Evolutionary conservation across 2,329 filamentous ascomycete species (phyloP).

Genomic region (Pseudogymnoascus destructans): DNA sequence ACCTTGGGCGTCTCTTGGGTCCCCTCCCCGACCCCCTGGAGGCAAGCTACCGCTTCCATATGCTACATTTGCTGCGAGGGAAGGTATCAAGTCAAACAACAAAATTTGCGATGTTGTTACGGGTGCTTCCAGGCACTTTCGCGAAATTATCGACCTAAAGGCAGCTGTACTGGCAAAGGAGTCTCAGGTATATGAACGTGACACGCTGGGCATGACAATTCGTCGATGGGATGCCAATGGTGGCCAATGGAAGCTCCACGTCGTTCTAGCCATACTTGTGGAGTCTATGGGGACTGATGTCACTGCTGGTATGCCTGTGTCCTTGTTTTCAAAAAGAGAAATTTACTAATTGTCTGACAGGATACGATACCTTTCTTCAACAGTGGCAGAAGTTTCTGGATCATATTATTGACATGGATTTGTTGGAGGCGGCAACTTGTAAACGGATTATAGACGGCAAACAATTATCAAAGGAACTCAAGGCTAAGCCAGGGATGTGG

Average conservation of each 20-base stretch:
- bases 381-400: conserved; percentile 44
- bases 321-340: conserved; percentile 5
- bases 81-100: conserved; percentile 70
- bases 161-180: conserved; percentile 35
- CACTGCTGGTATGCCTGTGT: conserved; percentile 27
- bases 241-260: conserved; percentile 57
- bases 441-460: conserved; percentile 63
- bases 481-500: conserved; percentile 65
- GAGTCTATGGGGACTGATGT: conserved; percentile 40
- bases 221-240: conserved; percentile 52
- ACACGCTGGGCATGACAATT: conserved; percentile 61
- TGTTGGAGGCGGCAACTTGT: conserved; percentile 44
- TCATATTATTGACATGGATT: conserved; percentile 39
- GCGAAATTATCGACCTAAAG: conserved; percentile 52
- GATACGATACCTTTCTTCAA: conserved; percentile 29
- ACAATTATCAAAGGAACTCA: conserved; percentile 53
- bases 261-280: conserved; percentile 52
- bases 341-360: conserved; percentile 12
- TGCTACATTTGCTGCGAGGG: conserved; percentile 51
- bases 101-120: conserved; percentile 57
- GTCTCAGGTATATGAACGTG: conserved; percentile 38
- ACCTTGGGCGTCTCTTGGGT: conserved; percentile 49
- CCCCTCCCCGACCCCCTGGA: conserved; percentile 27
- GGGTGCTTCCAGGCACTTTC: conserved; percentile 47
- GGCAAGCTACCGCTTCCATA: conserved; percentile 43